Conservation (phyloP, 108 stramenopile species). For the Nannochloropsis granulata region DNA sequence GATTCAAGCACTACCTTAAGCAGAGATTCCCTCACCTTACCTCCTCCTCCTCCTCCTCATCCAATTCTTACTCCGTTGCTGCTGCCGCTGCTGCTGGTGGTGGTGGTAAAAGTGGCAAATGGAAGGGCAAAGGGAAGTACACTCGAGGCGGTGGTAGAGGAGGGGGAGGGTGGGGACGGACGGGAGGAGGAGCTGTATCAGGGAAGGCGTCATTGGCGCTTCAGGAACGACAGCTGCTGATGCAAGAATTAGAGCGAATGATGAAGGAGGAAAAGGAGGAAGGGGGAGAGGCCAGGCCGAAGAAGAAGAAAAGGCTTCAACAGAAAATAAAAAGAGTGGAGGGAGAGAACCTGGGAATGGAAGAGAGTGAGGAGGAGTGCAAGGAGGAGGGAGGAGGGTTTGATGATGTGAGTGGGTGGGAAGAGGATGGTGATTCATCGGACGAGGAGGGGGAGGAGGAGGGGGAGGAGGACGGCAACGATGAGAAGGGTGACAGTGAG, state of each 20-base stretch:
- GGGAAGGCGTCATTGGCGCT: background rate
- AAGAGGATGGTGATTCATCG: background rate
- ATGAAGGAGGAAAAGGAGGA: background rate
- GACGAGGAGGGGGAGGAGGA: background rate
- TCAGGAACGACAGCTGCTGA: background rate
- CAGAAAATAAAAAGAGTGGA: background rate
- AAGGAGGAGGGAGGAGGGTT: background rate
- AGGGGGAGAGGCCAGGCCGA: background rate
- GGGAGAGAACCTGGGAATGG: background rate
- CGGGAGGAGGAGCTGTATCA: background rate
- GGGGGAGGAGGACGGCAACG: background rate
- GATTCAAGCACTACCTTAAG: constrained; percentile 4
- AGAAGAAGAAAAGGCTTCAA: background rate
- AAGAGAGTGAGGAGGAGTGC: background rate
- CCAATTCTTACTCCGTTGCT: background rate
- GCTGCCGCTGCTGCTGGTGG: background rate
- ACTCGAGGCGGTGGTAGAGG: background rate
- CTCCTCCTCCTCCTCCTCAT: background rate
- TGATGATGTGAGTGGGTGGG: background rate
- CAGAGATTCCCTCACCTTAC: background rate
- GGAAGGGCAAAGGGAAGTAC: background rate
- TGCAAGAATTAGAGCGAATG: background rate
- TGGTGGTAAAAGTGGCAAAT: background rate
- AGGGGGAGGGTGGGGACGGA: background rate
- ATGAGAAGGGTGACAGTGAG: background rate